phyloP scores from a whole-genome alignment of 257 asterid species.

The Eustoma russellianum region DNA sequence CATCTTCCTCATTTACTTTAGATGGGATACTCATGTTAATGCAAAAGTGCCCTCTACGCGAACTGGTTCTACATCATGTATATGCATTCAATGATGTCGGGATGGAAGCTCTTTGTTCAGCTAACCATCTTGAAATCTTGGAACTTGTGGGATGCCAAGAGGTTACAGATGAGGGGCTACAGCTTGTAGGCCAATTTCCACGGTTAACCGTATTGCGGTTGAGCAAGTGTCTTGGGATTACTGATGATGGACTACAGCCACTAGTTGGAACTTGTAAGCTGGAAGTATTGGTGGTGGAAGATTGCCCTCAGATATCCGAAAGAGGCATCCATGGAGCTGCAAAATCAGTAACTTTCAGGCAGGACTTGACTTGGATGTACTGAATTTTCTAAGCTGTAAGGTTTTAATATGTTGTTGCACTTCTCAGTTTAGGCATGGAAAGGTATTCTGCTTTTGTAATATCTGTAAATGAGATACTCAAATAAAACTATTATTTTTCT shows the following conservation, averaged over 20 bases:
- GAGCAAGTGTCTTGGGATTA: constrained; percentile 61
- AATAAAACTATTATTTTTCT: too few relatives aligned
- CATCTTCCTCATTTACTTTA: constrained; percentile 45
- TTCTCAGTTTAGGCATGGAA: too few relatives aligned
- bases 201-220: constrained; percentile 41
- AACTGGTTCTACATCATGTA: constrained; percentile 59
- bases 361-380: constrained; percentile 77
- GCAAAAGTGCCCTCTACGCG: constrained; percentile 53
- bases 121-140: constrained; percentile 42
- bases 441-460: too few relatives aligned
- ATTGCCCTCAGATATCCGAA: constrained; percentile 75
- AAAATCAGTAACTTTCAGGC: constrained; percentile 42
- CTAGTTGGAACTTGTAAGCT: constrained; percentile 47
- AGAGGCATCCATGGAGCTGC: constrained; percentile 62
- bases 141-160: constrained; percentile 76
- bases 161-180: constrained; percentile 70
- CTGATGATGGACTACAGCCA: constrained; percentile 59
- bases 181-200: constrained; percentile 41
- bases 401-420: too few relatives aligned
- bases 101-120: constrained; percentile 63
- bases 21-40: constrained; percentile 52
- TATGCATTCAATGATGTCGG: constrained; percentile 59
- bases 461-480: too few relatives aligned
- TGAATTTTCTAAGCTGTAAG: constrained; percentile 12
- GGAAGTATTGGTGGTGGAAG: constrained; percentile 48